Percentiles rank a stretch among this genome's conserved stretches.
phyloP scores from a whole-genome alignment of 331 rosid genomes.

The Quercus tomentella region DNA sequence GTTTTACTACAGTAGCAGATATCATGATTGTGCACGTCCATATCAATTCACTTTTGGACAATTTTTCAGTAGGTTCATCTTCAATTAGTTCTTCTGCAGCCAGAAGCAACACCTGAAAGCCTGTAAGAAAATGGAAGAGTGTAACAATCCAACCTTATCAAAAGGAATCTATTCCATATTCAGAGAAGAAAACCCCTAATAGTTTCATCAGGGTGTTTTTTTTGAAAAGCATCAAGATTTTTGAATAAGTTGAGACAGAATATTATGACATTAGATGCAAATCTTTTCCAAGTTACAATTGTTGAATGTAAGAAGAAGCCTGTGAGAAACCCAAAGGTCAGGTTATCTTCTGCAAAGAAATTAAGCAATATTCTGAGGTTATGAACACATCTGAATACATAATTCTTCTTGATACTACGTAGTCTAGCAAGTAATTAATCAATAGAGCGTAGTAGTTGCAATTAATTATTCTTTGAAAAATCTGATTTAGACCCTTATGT shows the following conservation, averaged over 20 bases:
- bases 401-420: not conserved
- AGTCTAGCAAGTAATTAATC: not conserved
- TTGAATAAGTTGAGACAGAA: not conserved
- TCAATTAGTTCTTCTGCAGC: conserved; percentile 58
- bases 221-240: too few species aligned
- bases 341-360: not conserved
- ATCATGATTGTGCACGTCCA: conserved; percentile 55
- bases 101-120: conserved; percentile 78
- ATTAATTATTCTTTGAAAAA: not conserved
- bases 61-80: conserved; percentile 38
- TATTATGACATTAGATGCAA: not conserved
- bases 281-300: not conserved
- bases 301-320: not conserved
- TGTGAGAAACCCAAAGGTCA: not conserved
- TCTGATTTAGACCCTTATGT: too few species aligned
- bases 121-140: conserved; percentile 35
- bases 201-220: not conserved
- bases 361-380: not conserved
- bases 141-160: not conserved
- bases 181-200: not conserved
- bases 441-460: not conserved
- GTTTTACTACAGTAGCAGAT: conserved; percentile 45
- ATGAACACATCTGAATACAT: not conserved
- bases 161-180: not conserved
- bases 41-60: conserved; percentile 39